Evolutionary conservation across 176 grass and related monocot species (phyloP).

Genomic region (Triticum timopheevii): DNA sequence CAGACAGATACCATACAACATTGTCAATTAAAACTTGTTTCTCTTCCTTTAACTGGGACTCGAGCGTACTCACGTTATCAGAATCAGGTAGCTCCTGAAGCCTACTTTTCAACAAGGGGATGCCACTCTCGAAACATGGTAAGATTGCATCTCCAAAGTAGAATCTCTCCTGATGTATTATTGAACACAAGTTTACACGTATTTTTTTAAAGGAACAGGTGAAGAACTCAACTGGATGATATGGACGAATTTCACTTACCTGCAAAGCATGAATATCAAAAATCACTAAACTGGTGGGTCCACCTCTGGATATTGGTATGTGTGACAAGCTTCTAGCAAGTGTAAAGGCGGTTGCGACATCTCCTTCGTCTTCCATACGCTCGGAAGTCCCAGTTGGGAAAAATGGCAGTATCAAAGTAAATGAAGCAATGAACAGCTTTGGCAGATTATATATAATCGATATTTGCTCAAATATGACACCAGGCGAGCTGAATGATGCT

Average conservation of each 20-base stretch:
- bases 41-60: not conserved
- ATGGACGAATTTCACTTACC: constrained; percentile 37
- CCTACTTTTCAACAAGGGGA: constrained; percentile 72
- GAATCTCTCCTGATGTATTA: constrained; percentile 73
- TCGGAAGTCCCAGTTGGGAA: constrained; percentile 96
- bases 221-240: not conserved
- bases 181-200: constrained; percentile 24
- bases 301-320: constrained; percentile 93
- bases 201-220: not conserved
- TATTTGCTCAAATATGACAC: constrained; percentile 96
- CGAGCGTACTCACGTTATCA: constrained; percentile 61
- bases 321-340: constrained; percentile 84
- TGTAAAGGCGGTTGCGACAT: constrained; percentile 90
- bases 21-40: not conserved
- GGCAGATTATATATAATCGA: constrained; percentile 88
- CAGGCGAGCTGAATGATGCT: constrained; percentile 88
- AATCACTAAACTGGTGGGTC: constrained; percentile 87
- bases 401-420: constrained; percentile 90
- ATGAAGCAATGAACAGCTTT: constrained; percentile 80
- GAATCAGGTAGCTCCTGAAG: constrained; percentile 84
- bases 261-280: constrained; percentile 98
- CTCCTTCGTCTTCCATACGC: constrained; percentile 94
- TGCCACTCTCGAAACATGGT: constrained; percentile 95
- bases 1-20: constrained; percentile 14
- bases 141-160: constrained; percentile 95